Evolutionary conservation across 2,329 filamentous ascomycete species (phyloP).

Genomic region (Penicillium sclerotigenum): DNA sequence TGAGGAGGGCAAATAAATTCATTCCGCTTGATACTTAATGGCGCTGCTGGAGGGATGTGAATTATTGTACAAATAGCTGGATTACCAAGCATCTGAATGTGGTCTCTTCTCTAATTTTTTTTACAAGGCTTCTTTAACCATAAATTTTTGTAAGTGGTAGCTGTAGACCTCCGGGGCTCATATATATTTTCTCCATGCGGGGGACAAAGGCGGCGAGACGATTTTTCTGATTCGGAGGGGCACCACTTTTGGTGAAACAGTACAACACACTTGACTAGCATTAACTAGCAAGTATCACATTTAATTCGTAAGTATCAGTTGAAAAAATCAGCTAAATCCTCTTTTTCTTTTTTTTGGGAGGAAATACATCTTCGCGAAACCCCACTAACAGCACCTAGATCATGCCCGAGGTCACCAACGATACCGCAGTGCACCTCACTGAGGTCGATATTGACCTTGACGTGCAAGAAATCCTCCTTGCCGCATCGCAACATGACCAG

Average conservation of each 20-base stretch:
- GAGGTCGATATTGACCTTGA: conserved; percentile 39
- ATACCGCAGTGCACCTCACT: conserved; percentile 22
- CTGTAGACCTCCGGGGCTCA: neutral
- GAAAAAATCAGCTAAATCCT: accelerated
- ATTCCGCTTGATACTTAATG: conserved; percentile 21
- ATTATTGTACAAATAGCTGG: conserved; percentile 40
- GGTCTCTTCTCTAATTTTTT: conserved; percentile 35
- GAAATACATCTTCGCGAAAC: neutral
- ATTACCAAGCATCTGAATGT: conserved; percentile 31
- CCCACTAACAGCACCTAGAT: conserved; percentile 10
- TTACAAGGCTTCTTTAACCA: neutral
- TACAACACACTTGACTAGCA: neutral
- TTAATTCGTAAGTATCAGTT: neutral
- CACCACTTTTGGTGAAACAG: conserved; percentile 10
- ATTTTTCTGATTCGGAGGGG: conserved; percentile 24
- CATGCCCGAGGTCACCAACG: conserved; percentile 27
- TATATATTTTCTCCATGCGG: conserved; percentile 23
- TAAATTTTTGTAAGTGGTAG: neutral
- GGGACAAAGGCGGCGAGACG: conserved; percentile 32
- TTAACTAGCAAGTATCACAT: neutral
- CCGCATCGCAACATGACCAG: conserved; percentile 65
- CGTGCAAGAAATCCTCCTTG: conserved; percentile 62
- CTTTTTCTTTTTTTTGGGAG: neutral
- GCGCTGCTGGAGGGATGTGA: conserved; percentile 20
- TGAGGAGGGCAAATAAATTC: conserved; percentile 34